Evolutionary conservation across 1,284 basidiomycete genomes (phyloP), one percentile per base, ranked within the genome.

Genomic region (Moesziomyces antarcticus): DNA sequence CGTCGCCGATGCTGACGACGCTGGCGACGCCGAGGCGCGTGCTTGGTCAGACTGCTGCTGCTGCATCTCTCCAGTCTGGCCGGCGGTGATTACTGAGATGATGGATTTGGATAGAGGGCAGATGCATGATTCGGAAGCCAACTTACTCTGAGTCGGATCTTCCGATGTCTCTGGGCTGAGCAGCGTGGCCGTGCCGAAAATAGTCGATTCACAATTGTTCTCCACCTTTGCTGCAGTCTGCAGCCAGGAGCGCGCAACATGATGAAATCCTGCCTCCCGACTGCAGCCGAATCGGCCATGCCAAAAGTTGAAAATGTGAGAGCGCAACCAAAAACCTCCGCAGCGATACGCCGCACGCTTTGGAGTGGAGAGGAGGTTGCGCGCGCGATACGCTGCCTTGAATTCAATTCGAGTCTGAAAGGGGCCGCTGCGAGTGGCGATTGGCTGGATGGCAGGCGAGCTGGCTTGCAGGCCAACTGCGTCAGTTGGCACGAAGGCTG

Each of bases 291-390:
- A 0, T 30, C 30, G 25, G 24, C 24, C 1, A 25, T 6, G 24
- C 20, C 16, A 3, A 5, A 10, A 40, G 3, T 40, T 2, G 6
- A 10, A 41, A 42, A 51, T 24, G 30, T 35, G 35, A 22, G 35
- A 35, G 49, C 22, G 37, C 37, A 40, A 16, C 14, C 37, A 42
- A 42, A 24, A 21, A 21, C 30, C 30, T 33, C 30, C 30, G 30
- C 30, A 33, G 51, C 52, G 52, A 46, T 46, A 54, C 52, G 52
- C 52, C n/a, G 7, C 18, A n/a, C 21, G 42, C 25, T 7, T 27
- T 27, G 5, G 25, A 1, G 6, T 27, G 5, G 25, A 27, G 25
- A 27, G 6, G 25, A 27, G 25, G 25, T 27, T 6, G 25, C 25
- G 25, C 25, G 25, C 25, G 25, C 25, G 25, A 27, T 27, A 27